phyloP scores from a whole-genome alignment of 192 early-diverging fungal genomes.

The Spinellus fusiger region DNA sequence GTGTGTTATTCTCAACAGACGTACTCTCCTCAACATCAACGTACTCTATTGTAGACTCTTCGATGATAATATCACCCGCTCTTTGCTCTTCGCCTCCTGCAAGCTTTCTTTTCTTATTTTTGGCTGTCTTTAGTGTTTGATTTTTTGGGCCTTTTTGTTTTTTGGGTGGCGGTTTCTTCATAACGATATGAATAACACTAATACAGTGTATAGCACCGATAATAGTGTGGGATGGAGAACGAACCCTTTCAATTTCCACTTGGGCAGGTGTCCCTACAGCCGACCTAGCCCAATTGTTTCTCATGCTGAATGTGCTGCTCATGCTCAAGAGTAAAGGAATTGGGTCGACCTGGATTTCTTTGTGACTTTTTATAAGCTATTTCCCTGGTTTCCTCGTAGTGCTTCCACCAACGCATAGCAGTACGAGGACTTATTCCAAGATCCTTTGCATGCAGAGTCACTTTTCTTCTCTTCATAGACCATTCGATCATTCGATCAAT shows the following conservation, averaged over 20 bases:
- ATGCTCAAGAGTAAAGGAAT: slow-evolving; percentile 1
- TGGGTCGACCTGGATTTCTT: neutral
- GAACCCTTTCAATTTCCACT: neutral
- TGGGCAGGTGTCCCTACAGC: slow-evolving; percentile 2
- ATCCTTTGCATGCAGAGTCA: slow-evolving; percentile 1
- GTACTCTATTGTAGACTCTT: slow-evolving; percentile 8
- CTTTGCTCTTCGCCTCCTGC: slow-evolving; percentile 3
- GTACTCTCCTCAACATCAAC: slow-evolving; percentile 6
- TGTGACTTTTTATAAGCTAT: slow-evolving; percentile 5
- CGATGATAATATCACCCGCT: slow-evolving; percentile 2
- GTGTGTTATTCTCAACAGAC: neutral
- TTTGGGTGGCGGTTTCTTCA: slow-evolving; percentile 3
- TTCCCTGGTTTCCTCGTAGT: neutral
- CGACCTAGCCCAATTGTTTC: slow-evolving; percentile 6
- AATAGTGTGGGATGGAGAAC: slow-evolving; percentile 8
- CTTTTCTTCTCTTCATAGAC: neutral
- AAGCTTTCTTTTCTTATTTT: slow-evolving; percentile 6
- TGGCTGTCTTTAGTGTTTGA: neutral
- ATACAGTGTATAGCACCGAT: slow-evolving; percentile 7
- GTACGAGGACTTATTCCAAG: neutral
- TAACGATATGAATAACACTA: slow-evolving; percentile 4
- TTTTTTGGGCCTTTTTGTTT: neutral
- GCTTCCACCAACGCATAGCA: neutral
- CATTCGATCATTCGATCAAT: slow-evolving; percentile 1
- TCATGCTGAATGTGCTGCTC: slow-evolving; percentile 11